Base-by-base conservation (phyloP, 2,329 filamentous ascomycete species). In the Talaromyces sp. region DNA sequence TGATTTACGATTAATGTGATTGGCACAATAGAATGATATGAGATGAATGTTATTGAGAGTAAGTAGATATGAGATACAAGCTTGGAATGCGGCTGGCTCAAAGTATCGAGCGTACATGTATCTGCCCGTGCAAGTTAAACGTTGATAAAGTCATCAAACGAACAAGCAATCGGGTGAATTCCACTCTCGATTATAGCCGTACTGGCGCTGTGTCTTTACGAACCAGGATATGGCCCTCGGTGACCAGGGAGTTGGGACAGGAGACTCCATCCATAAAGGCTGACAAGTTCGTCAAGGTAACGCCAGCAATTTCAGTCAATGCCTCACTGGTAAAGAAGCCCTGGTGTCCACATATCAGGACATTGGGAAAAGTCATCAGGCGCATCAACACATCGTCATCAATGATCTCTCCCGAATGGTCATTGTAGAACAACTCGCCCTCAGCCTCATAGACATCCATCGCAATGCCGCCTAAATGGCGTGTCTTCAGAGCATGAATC, bases 391-490 rank as follows among this genome's bases (percentile, higher is more conserved):
- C 76, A 61, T 88, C 85, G 63, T 89, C 86, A 44, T 87, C 76
- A 57, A 88, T 86, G 61, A 88, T 84, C 56, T 85, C 79, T 13
- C 75, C 79, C 4, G 83, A 86, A 63, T 86, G 83, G 59, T 88
- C 85, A 61, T 82, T 79, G 67, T 88, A 88, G 64, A 88, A 88
- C 32, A 87, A 71, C 24, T 64, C 58, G 11, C 65, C 63, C 67
- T 89, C 86, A 37, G 79, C 80, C 65, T 89, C 86, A 67, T 88
- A 89, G 14, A 89, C 86, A 65, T 89, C 86, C 35, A 89, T 75
- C 0, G 85, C 86, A 27, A 87, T 73, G 1, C 83, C 85, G 7
- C 84, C 83, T 2, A 89, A 73, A 20, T 79, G 78, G n/a, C 76
- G 77, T 33, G 66, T 75, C 73, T 89, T 88, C 54, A 89, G 77